These are phyloP conservation scores for Trichoderma sp. DNA, from an alignment of 2,329 filamentous ascomycete species.

Conservation along the genomic window DNA sequence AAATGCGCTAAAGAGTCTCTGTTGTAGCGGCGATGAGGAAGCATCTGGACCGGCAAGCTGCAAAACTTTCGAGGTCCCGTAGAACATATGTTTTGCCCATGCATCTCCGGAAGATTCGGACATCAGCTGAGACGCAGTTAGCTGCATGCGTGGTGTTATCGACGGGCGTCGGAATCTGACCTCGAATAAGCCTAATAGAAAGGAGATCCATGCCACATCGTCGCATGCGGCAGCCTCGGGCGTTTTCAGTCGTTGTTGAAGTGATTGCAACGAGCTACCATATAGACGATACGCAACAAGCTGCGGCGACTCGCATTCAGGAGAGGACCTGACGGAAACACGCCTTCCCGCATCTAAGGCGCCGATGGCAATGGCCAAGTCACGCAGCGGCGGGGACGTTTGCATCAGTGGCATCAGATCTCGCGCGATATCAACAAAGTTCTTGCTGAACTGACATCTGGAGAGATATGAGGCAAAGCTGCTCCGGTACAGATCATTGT, in stretches of 20 bases:
- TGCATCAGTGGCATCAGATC: conserved; percentile 33
- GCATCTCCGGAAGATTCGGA: conserved; percentile 33
- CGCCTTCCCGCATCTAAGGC: conserved; percentile 35
- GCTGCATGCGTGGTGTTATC: accelerated
- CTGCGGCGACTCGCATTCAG: neutral
- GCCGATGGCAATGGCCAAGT: conserved; percentile 34
- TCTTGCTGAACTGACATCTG: conserved; percentile 32
- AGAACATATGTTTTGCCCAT: conserved; percentile 38
- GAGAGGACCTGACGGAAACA: neutral
- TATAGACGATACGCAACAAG: conserved; percentile 31
- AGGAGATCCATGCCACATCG: conserved; percentile 35
- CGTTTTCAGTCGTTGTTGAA: conserved; percentile 28
- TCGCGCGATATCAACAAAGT: conserved; percentile 11
- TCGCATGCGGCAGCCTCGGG: neutral
- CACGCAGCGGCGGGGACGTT: conserved; percentile 27
- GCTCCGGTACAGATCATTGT: conserved; percentile 24
- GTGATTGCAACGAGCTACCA: conserved; percentile 30
- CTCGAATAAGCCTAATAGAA: conserved; percentile 37
- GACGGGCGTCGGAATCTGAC: conserved; percentile 16
- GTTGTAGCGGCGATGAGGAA: conserved; percentile 1
- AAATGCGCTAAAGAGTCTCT: conserved; percentile 33
- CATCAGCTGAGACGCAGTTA: conserved; percentile 33
- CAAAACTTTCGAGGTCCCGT: conserved; percentile 35
- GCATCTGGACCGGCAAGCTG: conserved; percentile 7
- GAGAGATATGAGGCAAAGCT: conserved; percentile 32